These are phyloP conservation scores for Aspergillus hortae DNA, from an alignment of 2,329 filamentous ascomycete genomes.

Conservation along the genomic window DNA sequence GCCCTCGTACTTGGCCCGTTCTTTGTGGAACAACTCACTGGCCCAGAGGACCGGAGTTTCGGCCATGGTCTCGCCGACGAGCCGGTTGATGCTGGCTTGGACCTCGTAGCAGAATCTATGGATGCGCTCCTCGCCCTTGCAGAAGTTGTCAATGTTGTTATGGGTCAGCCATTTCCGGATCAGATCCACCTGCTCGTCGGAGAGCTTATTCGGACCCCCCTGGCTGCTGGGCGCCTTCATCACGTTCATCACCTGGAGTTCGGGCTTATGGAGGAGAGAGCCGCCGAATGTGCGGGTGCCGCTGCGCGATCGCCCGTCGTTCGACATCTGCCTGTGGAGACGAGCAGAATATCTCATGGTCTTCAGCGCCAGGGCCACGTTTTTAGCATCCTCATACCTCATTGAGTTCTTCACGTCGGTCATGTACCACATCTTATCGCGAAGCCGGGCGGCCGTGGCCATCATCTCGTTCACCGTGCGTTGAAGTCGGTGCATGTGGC, in stretches of 20 bases:
- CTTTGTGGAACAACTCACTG: slow-evolving; percentile 79
- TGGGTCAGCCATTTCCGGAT: slow-evolving; percentile 79
- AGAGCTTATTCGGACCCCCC: slow-evolving; percentile 89
- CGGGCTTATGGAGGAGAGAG: slow-evolving; percentile 71
- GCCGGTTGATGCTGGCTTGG: slow-evolving; percentile 76
- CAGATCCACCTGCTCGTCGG: slow-evolving; percentile 89
- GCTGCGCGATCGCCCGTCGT: slow-evolving; percentile 37
- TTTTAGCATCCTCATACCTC: slow-evolving; percentile 79
- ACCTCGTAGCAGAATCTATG: slow-evolving; percentile 91
- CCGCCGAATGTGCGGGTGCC: slow-evolving; percentile 47
- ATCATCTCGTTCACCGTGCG: slow-evolving; percentile 71
- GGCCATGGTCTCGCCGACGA: slow-evolving; percentile 78
- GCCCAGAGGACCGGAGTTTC: slow-evolving; percentile 90
- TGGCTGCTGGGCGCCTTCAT: slow-evolving; percentile 78
- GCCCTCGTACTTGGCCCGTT: slow-evolving; percentile 48
- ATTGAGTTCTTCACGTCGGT: slow-evolving; percentile 89
- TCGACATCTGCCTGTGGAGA: slow-evolving; percentile 21
- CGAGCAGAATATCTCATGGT: slow-evolving; percentile 68
- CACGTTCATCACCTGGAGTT: slow-evolving; percentile 81
- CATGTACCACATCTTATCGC: slow-evolving; percentile 99
- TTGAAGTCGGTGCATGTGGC: slow-evolving; percentile 75
- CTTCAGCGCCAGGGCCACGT: slow-evolving; percentile 82
- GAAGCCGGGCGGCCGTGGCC: slow-evolving; percentile 66
- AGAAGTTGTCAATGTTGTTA: slow-evolving; percentile 85
- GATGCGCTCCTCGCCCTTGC: slow-evolving; percentile 88